Evolutionary conservation across 1,139 yeast genomes (phyloP).

Genomic region (Yamadazyma triangularis): DNA sequence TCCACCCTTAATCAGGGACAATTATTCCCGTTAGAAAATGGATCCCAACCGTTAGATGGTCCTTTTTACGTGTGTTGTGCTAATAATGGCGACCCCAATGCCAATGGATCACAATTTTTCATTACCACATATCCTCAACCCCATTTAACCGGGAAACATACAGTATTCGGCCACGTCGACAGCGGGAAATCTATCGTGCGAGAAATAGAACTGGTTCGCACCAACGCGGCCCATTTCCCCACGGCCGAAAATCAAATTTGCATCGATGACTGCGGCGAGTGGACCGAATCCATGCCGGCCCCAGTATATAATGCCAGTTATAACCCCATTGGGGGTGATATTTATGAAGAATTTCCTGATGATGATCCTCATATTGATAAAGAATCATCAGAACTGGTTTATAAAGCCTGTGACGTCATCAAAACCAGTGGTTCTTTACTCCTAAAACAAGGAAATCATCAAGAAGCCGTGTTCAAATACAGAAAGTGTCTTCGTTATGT

Average conservation of each 20-base stretch:
- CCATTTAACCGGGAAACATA: constrained; percentile 71
- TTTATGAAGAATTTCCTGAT: constrained; percentile 72
- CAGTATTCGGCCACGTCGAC: constrained; percentile 65
- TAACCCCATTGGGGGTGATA: constrained; percentile 59
- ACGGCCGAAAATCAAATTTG: constrained; percentile 29
- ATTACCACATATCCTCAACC: constrained; percentile 68
- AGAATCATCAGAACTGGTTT: constrained; percentile 54
- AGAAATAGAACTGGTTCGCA: constrained; percentile 51
- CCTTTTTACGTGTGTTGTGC: constrained; percentile 69
- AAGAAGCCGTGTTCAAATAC: constrained; percentile 57
- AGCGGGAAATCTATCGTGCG: constrained; percentile 71
- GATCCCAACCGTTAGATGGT: constrained; percentile 37
- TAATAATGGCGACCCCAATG: constrained; percentile 40
- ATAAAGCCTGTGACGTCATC: constrained; percentile 46
- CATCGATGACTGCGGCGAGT: constrained; percentile 62
- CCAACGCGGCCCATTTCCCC: constrained; percentile 42
- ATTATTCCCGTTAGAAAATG: constrained; percentile 63
- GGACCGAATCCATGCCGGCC: constrained; percentile 47
- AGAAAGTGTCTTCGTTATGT: constrained; percentile 60
- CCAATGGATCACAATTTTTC: constrained; percentile 76
- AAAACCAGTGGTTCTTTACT: constrained; percentile 64
- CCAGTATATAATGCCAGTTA: constrained; percentile 64
- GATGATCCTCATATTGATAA: constrained; percentile 57
- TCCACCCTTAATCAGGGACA: constrained; percentile 35
- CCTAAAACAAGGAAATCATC: constrained; percentile 47